Percentiles rank a stretch among this genome's conserved stretches.
These are phyloP conservation scores for Claviceps sp. DNA, from an alignment of 2,329 filamentous ascomycete genomes.

Conservation along the genomic window DNA sequence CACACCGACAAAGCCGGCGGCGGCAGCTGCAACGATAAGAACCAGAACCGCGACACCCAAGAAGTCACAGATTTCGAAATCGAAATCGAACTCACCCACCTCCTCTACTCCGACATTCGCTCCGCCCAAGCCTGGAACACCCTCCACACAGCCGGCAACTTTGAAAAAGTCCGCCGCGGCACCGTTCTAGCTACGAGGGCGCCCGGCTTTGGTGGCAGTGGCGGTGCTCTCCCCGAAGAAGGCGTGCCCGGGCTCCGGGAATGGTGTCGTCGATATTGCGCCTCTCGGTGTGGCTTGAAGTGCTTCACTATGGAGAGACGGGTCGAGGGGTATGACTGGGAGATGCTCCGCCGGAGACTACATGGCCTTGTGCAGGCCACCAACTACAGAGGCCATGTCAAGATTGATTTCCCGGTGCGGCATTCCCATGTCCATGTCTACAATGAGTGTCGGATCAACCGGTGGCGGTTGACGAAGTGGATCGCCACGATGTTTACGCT, in stretches of 20 bases:
- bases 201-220: slow-evolving; percentile 25
- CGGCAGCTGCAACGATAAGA: slow-evolving; percentile 3
- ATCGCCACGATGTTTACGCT: slow-evolving; percentile 52
- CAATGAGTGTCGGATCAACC: slow-evolving; percentile 47
- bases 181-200: slow-evolving; percentile 41
- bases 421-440: slow-evolving; percentile 48
- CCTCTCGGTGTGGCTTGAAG: slow-evolving; percentile 43
- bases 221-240: slow-evolving; percentile 14
- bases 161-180: slow-evolving; percentile 51
- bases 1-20: slow-evolving; percentile 20
- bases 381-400: slow-evolving; percentile 51
- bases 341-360: slow-evolving; percentile 36
- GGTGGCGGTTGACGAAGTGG: slow-evolving; percentile 51
- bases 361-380: slow-evolving; percentile 46
- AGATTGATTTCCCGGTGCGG: slow-evolving; percentile 45
- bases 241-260: slow-evolving; percentile 25
- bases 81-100: slow-evolving; percentile 43
- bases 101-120: slow-evolving; percentile 35
- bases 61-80: slow-evolving; percentile 47
- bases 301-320: slow-evolving; percentile 36
- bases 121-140: slow-evolving; percentile 26
- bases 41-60: slow-evolving; percentile 32
- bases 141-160: slow-evolving; percentile 40
- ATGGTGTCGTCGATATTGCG: slow-evolving; percentile 59
- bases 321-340: slow-evolving; percentile 48